Percentiles rank a stretch among this genome's conserved stretches.
phyloP scores from a whole-genome alignment of 2,329 filamentous ascomycete genomes.

The Pyricularia sp. region DNA sequence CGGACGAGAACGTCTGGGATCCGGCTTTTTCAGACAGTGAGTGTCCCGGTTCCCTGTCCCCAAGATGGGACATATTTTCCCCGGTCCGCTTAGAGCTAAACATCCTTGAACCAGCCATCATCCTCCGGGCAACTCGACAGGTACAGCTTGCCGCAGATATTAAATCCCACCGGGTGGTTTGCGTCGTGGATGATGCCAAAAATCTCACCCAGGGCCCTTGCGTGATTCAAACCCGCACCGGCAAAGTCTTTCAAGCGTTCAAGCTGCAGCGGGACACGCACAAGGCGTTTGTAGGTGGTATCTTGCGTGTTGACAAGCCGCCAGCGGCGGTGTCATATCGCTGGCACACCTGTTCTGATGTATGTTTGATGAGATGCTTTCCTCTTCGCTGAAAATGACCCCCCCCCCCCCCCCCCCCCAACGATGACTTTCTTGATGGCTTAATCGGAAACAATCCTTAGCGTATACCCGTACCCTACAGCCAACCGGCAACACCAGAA shows the following conservation, averaged over 20 bases:
- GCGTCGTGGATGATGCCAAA: background rate
- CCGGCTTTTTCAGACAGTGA: background rate
- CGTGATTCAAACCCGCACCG: constrained; percentile 22
- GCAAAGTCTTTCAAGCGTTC: constrained; percentile 22
- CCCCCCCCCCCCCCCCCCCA: no score
- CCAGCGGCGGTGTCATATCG: constrained; percentile 11
- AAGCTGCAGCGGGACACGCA: constrained; percentile 22
- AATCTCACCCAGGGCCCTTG: constrained; percentile 19
- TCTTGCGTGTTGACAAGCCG: constrained; percentile 21
- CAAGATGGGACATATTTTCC: no score
- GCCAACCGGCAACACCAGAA: background rate
- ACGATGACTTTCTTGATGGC: constrained; percentile 14
- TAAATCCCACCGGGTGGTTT: background rate
- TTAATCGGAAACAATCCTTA: background rate
- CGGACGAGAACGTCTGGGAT: background rate
- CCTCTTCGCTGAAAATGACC: constrained; percentile 18
- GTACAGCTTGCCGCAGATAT: background rate
- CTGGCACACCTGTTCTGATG: constrained; percentile 10
- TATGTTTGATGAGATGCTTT: constrained; percentile 20
- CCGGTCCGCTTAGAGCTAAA: background rate
- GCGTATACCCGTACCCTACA: constrained; percentile 5
- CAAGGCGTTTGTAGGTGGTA: constrained; percentile 14
- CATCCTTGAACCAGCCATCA: background rate
- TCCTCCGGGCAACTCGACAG: background rate
- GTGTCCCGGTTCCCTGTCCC: background rate